Percentiles rank a stretch among this genome's conserved stretches.
These are phyloP conservation scores for Trichophyton rubrum DNA, from an alignment of 2,329 filamentous ascomycete species.

Conservation along the genomic window DNA sequence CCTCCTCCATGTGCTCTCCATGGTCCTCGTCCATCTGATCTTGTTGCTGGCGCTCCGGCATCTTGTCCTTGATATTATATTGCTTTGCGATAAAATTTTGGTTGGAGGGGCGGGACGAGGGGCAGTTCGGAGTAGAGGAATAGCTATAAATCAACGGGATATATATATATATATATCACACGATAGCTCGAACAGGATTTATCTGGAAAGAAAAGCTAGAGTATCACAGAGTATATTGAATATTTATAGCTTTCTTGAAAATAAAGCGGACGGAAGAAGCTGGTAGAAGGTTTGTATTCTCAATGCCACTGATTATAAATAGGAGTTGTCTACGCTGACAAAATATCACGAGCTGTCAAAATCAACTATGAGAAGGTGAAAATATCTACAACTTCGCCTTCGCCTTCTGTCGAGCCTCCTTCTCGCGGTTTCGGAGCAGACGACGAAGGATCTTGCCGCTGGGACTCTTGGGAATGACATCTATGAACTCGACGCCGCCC, in stretches of 20 bases:
- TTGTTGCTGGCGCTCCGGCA: neutral
- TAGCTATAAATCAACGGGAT: neutral
- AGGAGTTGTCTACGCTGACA: neutral
- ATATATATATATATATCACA: too few species aligned
- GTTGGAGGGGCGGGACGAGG: neutral
- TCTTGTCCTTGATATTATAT: neutral
- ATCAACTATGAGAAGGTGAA: too few species aligned
- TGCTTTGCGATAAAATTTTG: neutral
- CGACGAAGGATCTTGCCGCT: slow-evolving; percentile 52
- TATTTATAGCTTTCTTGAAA: neutral
- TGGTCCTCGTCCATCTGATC: neutral
- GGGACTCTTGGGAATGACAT: slow-evolving; percentile 48
- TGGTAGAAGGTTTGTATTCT: neutral
- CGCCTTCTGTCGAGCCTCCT: slow-evolving; percentile 49
- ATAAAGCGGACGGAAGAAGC: neutral
- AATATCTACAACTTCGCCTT: slow-evolving; percentile 51
- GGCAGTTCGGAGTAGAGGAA: neutral
- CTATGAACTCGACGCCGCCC: slow-evolving; percentile 47
- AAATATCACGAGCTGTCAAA: neutral
- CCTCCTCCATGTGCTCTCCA: slow-evolving; percentile 38
- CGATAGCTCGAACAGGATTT: neutral
- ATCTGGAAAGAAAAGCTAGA: neutral
- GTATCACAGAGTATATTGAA: neutral
- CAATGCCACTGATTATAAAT: neutral
- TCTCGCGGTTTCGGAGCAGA: slow-evolving; percentile 61